Conservation (phyloP, 2,329 filamentous ascomycete species). For the Thermothelomyces thermophilus region DNA sequence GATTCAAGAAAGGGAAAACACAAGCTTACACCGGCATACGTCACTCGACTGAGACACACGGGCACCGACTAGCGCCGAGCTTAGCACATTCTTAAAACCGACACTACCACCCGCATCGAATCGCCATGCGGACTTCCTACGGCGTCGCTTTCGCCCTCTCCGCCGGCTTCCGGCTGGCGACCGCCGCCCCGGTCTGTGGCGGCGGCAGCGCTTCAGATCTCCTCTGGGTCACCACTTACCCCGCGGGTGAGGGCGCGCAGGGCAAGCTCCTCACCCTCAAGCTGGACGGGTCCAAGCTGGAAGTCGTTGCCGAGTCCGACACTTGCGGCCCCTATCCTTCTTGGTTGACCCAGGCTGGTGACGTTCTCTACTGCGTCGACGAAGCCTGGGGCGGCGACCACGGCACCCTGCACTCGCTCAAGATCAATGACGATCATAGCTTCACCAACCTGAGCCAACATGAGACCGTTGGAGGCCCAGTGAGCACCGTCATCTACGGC, state of each 20-base stretch:
- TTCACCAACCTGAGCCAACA: constrained; percentile 34
- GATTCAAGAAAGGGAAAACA: too few relatives aligned
- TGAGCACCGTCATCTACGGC: constrained; percentile 40
- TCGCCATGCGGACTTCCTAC: constrained; percentile 14
- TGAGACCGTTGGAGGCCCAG: constrained; percentile 36
- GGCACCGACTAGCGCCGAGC: background rate
- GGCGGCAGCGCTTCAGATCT: background rate
- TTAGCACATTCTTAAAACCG: background rate
- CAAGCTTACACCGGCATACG: too few relatives aligned
- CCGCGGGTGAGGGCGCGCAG: background rate
- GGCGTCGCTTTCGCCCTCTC: constrained; percentile 12
- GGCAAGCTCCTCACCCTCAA: constrained; percentile 12
- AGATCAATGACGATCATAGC: constrained; percentile 32
- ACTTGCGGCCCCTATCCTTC: constrained; percentile 49
- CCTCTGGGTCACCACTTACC: constrained; percentile 16
- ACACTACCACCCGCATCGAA: background rate
- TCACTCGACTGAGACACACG: background rate
- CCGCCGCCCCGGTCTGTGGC: constrained; percentile 7
- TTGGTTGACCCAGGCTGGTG: constrained; percentile 53
- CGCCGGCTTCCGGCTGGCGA: constrained; percentile 11
- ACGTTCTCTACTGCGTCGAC: constrained; percentile 53
- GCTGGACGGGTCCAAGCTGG: constrained; percentile 31
- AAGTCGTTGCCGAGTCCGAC: constrained; percentile 36
- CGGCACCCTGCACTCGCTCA: constrained; percentile 42
- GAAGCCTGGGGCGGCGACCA: constrained; percentile 45